These are phyloP conservation scores for Naganishia onofrii DNA, from an alignment of 768 basidiomycete species.

Conservation along the genomic window DNA sequence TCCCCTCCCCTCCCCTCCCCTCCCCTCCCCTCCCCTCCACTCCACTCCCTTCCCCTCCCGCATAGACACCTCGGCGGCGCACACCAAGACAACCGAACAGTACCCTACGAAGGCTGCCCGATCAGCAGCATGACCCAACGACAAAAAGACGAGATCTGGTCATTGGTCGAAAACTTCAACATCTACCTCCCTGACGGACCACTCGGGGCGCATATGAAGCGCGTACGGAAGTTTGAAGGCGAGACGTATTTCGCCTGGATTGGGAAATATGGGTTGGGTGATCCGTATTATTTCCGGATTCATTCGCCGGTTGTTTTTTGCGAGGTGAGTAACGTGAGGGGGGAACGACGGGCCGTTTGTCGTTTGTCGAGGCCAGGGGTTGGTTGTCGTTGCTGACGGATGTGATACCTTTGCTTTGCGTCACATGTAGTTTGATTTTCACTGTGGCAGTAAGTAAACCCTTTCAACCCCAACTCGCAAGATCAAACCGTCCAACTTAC, in stretches of 20 bases:
- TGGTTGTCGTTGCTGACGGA: too few relatives aligned
- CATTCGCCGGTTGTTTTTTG: conserved; percentile 44
- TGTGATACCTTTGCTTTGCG: background rate
- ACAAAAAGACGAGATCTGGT: conserved; percentile 37
- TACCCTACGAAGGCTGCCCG: conserved; percentile 42
- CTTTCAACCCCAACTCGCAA: background rate
- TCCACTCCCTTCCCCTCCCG: background rate
- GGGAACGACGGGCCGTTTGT: too few relatives aligned
- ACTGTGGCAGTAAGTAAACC: conserved; percentile 42
- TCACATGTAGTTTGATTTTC: conserved; percentile 46
- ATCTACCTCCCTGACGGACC: conserved; percentile 39
- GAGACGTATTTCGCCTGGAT: conserved; percentile 45
- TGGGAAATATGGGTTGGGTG: conserved; percentile 42
- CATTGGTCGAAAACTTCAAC: conserved; percentile 40
- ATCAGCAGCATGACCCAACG: conserved; percentile 34
- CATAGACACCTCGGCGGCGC: conserved; percentile 43
- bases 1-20: background rate
- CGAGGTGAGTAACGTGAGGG: conserved; percentile 40
- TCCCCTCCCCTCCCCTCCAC: conserved; percentile 29
- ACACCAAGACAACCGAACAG: conserved; percentile 43
- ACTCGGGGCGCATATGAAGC: conserved; percentile 35
- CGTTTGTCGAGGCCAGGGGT: too few relatives aligned
- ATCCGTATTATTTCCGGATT: conserved; percentile 47
- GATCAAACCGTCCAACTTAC: background rate
- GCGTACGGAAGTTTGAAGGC: conserved; percentile 30